Evolutionary conservation across 179 eudicot genomes (phyloP).

Genomic region (Actinidia polygama): DNA sequence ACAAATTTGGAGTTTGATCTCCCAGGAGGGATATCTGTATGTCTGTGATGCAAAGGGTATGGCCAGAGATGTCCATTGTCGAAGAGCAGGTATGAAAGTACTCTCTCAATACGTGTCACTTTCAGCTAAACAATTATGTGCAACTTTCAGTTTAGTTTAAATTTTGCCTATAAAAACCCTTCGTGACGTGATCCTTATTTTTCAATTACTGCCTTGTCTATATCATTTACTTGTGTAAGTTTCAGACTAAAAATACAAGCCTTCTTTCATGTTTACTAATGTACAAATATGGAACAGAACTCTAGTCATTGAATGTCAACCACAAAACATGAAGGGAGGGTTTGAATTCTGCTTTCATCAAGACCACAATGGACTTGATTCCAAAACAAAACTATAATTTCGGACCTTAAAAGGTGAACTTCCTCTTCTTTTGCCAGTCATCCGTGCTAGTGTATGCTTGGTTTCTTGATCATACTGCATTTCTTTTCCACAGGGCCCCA

Average conservation of each 20-base stretch:
- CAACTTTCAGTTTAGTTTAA: not conserved
- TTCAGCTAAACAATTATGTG: not conserved
- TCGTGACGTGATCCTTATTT: not conserved
- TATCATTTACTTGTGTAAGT: too few species aligned
- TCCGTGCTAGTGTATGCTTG: not conserved
- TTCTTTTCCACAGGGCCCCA: too few species aligned
- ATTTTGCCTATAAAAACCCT: not conserved
- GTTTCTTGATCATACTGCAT: not conserved
- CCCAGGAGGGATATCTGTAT: conserved; percentile 48
- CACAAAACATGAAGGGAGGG: not conserved
- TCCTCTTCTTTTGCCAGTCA: not conserved
- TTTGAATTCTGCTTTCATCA: not conserved
- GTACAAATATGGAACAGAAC: not conserved
- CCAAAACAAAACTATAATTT: not conserved
- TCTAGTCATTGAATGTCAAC: not conserved
- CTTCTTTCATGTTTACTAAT: not conserved
- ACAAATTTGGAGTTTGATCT: conserved; percentile 61
- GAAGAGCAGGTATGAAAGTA: conserved; percentile 57
- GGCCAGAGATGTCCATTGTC: conserved; percentile 73
- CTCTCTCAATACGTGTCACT: conserved; percentile 11
- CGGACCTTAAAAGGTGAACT: not conserved
- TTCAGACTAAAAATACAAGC: not conserved
- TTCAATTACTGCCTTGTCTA: too few species aligned
- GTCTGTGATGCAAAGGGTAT: conserved; percentile 84
- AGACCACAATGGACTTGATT: not conserved